These are phyloP conservation scores for Corchorus olitorius DNA, from an alignment of 345 rosid species.

Conservation along the genomic window DNA sequence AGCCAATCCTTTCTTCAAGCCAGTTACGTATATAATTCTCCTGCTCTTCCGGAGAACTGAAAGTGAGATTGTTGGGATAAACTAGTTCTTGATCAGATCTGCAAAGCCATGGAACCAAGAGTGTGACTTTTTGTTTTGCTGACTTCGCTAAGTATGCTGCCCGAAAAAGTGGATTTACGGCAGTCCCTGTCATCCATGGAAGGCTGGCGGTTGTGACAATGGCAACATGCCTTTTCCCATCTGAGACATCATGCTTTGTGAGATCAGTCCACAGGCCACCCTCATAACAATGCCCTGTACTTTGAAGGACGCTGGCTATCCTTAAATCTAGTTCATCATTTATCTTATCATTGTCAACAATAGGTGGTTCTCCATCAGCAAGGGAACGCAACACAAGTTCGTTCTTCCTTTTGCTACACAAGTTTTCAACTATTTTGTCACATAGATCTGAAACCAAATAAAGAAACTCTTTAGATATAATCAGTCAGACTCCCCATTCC, in stretches of 20 bases:
- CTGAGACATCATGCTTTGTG: slow-evolving; percentile 50
- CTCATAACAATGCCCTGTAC: slow-evolving; percentile 91
- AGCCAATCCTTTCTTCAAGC: slow-evolving; percentile 94
- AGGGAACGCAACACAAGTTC: slow-evolving; percentile 57
- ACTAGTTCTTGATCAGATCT: slow-evolving; percentile 94
- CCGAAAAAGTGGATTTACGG: slow-evolving; percentile 92
- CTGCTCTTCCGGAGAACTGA: slow-evolving; percentile 94
- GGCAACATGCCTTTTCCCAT: slow-evolving; percentile 84
- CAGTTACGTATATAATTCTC: slow-evolving; percentile 88
- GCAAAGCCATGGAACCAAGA: slow-evolving; percentile 98
- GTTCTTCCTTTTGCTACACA: slow-evolving; percentile 79
- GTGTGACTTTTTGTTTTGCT: slow-evolving; percentile 83
- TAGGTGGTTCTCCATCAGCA: slow-evolving; percentile 61
- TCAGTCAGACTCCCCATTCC: neutral
- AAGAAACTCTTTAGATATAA: slow-evolving; percentile 11
- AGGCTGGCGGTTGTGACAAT: slow-evolving; percentile 98
- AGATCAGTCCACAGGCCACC: slow-evolving; percentile 88
- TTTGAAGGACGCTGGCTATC: slow-evolving; percentile 90
- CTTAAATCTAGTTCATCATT: slow-evolving; percentile 78
- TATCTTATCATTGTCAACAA: slow-evolving; percentile 53
- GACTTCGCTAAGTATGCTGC: slow-evolving; percentile 89
- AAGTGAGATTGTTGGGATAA: slow-evolving; percentile 82
- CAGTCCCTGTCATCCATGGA: slow-evolving; percentile 99
- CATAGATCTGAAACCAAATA: slow-evolving; percentile 62
- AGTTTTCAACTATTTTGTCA: slow-evolving; percentile 79